Percentiles rank a stretch among this genome's conserved stretches.
Evolutionary conservation across 768 basidiomycete genomes (phyloP).

Genomic region (Dioszegia hungarica): DNA sequence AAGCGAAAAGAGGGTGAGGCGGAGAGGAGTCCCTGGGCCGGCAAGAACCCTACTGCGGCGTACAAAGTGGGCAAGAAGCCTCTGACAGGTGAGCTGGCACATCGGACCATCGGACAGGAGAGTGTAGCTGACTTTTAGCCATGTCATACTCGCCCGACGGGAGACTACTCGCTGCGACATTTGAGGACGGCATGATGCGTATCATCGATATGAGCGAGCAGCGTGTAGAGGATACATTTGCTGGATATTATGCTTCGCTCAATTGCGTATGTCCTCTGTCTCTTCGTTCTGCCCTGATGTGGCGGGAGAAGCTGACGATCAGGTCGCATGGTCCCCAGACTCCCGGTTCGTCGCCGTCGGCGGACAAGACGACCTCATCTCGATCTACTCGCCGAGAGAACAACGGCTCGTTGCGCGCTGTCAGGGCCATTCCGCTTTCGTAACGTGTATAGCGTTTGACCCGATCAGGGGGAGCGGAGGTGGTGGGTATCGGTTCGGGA

Average conservation of each 20-base stretch:
- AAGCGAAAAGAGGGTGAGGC: constrained; percentile 23
- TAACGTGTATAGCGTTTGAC: constrained; percentile 84
- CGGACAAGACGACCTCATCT: constrained; percentile 93
- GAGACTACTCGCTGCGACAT: constrained; percentile 79
- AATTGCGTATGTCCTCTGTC: constrained; percentile 59
- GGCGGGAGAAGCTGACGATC: not conserved
- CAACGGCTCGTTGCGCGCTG: constrained; percentile 90
- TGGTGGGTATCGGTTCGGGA: constrained; percentile 87
- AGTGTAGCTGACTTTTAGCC: constrained; percentile 53
- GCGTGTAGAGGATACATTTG: constrained; percentile 85
- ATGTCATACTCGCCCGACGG: constrained; percentile 93
- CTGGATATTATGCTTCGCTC: constrained; percentile 88
- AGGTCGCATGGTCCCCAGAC: constrained; percentile 81
- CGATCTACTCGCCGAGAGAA: constrained; percentile 91
- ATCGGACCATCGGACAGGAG: too few species aligned
- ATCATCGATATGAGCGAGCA: constrained; percentile 84
- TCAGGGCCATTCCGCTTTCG: constrained; percentile 94
- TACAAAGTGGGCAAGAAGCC: constrained; percentile 32
- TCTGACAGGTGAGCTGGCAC: constrained; percentile 26
- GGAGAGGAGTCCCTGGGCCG: constrained; percentile 37
- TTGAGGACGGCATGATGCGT: constrained; percentile 85
- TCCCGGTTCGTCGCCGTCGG: constrained; percentile 89
- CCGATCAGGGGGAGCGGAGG: constrained; percentile 72
- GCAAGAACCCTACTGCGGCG: constrained; percentile 46
- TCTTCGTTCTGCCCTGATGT: not conserved